Base-by-base conservation (phyloP, 2,329 filamentous ascomycete species). In the Reticulascus tulasneorum region DNA sequence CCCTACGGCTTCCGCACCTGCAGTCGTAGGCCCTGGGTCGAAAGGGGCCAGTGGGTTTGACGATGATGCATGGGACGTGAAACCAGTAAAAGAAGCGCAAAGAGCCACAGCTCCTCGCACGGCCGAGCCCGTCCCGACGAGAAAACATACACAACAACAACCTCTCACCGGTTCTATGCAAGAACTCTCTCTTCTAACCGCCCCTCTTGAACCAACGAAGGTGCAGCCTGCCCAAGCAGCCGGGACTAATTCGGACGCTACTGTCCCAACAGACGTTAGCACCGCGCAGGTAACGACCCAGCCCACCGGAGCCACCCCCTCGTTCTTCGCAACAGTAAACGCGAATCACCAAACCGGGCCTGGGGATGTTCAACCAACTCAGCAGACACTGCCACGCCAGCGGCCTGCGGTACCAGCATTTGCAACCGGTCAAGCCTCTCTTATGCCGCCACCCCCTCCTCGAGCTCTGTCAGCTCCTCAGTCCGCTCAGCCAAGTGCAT, bases 61-160 rank as follows among this genome's bases (percentile, higher is more conserved):
- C 33, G 93, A 97, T 54, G 88, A 97, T 66, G 93, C 93, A 8
- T 98, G 93, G 93, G 87, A 94, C 52, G 84, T 95, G 32, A 96
- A 96, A 65, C 86, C 88, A 13, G 77, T 84, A 11, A 84, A 80
- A 55, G 75, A 81, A 45, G 51, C 65, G 3, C 30, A 35, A 17
- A 11, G 23, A 13, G 53, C 64, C 11, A 47, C 63, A 19, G 47
- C 55, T 15, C 44, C 49, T 13, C 45, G 48, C 10, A 51, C 58
- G 16, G 50, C 61, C 35, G 63, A 67, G n/a, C 40, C 39, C 23
- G 22, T 29, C 35, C 70, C 72, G 25, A 62, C 71, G 17, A n/a
- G n/a, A n/a, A n/a, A n/a, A n/a, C n/a, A n/a, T n/a, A n/a, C n/a
- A n/a, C n/a, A n/a, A n/a, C n/a, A n/a, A n/a, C n/a, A n/a, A n/a